Percentiles rank a stretch among this genome's conserved stretches.
These are phyloP conservation scores for Verticillium nonalfalfae DNA, from an alignment of 2,329 filamentous ascomycete species.

Conservation along the genomic window DNA sequence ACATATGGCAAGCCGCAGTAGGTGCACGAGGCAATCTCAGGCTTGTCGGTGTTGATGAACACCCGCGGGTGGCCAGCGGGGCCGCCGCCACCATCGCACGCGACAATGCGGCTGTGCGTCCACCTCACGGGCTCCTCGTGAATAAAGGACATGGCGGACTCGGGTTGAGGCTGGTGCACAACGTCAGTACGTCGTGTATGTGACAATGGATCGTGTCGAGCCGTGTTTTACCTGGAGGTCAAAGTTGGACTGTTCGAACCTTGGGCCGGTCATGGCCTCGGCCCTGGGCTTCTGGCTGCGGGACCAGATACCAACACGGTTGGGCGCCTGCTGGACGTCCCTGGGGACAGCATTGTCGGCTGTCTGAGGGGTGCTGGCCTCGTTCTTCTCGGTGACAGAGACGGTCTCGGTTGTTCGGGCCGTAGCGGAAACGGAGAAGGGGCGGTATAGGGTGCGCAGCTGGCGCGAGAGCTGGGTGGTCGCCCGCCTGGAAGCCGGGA, in stretches of 20 bases:
- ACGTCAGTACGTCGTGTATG: neutral
- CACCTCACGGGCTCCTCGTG: slow-evolving; percentile 93
- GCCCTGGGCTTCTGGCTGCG: slow-evolving; percentile 75
- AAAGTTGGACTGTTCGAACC: slow-evolving; percentile 97
- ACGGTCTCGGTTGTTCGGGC: slow-evolving; percentile 27
- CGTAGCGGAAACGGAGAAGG: slow-evolving; percentile 38
- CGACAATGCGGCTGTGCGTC: slow-evolving; percentile 75
- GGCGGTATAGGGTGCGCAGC: slow-evolving; percentile 35
- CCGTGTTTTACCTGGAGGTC: slow-evolving; percentile 67
- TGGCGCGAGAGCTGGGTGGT: slow-evolving; percentile 36
- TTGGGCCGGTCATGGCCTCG: slow-evolving; percentile 83
- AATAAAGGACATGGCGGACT: slow-evolving; percentile 89
- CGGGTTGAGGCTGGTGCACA: slow-evolving; percentile 67
- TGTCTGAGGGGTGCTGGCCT: slow-evolving; percentile 35
- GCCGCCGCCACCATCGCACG: slow-evolving; percentile 89
- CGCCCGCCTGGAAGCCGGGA: slow-evolving; percentile 32
- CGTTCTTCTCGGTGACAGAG: slow-evolving; percentile 29
- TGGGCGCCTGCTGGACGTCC: slow-evolving; percentile 73
- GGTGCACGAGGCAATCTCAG: slow-evolving; percentile 81
- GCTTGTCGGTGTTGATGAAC: slow-evolving; percentile 98
- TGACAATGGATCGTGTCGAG: neutral
- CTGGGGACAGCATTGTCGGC: slow-evolving; percentile 34
- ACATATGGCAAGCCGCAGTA: slow-evolving; percentile 96
- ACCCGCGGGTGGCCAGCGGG: slow-evolving; percentile 85
- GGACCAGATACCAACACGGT: slow-evolving; percentile 76